Evolutionary conservation across 148 eudicot species (phyloP), one percentile per base, ranked within the genome.

Genomic region (Rhododendron kiyosumense): DNA sequence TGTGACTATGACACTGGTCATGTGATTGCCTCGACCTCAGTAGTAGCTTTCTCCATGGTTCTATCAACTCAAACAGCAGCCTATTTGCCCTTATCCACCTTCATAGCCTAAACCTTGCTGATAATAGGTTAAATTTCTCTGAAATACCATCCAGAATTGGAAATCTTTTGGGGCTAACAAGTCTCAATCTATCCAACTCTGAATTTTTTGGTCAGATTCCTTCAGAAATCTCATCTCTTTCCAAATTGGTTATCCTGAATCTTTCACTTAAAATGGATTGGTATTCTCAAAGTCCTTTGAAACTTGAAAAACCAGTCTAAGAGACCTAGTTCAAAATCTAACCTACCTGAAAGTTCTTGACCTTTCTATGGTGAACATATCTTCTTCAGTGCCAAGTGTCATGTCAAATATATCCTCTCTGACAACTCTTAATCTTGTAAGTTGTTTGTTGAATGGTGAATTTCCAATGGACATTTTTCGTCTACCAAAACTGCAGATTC

Each of bases 151-250:
- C 78, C 41, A 69, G 32, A 43, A 6, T 92, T 26, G 86, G 86
- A 11, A 71, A 59, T n/a, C 84, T 92, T 61, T 1, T 45, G 3
- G 82, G 81, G 54, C 30, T 90, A 59, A 51, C 7, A 81, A 36
- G 13, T 1, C 77, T 32, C 22, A 71, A 71, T 14, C 76, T 71
- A 30, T 73, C 77, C 43, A 0, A 73, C 26, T 89, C 93, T 13
- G 3, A 15, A 5, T 88, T 92, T 54, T 48, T 52, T 41, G 92
- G 90, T 51, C 91, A 90, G 34, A 69, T 92, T 26, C 90, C 93
- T 20, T 26, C 13, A 18, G 89, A 84, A 52, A 78, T 92, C 41
- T 85, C 90, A 36, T 71, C 71, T 13, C 43, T 90, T 24, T 83
- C 88, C 1, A 75, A 48, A 57, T 86, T 92, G 69, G 5, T 57